Base-by-base conservation (phyloP, 257 asterid genomes). In the Perilla frutescens region DNA sequence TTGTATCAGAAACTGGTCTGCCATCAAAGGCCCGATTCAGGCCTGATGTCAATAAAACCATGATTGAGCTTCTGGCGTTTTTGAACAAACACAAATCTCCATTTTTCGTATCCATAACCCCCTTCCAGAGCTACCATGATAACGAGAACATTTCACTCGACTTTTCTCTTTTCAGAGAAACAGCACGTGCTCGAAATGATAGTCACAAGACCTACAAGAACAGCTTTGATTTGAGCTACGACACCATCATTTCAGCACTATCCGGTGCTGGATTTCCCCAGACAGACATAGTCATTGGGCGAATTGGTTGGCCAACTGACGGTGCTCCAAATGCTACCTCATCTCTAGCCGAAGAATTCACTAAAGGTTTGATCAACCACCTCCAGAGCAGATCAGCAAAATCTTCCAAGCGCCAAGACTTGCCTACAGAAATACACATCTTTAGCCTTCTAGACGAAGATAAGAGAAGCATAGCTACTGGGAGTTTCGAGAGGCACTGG, bases 281-380 rank as follows among this genome's bases (percentile, higher is more conserved):
- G 54, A 63, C 84, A 53, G 90, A 83, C 0, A 62, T 92, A 37
- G 79, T 86, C 54, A 68, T 92, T 13, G 84, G 88, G 41, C 83
- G 76, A 60, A 86, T 90, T 14, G 98, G 98, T 55, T 92, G 98
- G 98, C 98, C 98, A 7, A 86, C 93, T 3, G 96, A 90, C 61
- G 98, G 98, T 3, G 88, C 94, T 61, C 86, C 88, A 37, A 84
- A 86, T 45, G 96, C 93, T 8, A 86, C 88, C 58, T 76, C 96
- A 29, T 70, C 84, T 66, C 82, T 81, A 44, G 95, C 98, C 1
- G 82, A 79, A 71, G 91, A 80, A 40, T 92, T 92, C 86, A 76
- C 76, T 59, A 86, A 77, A 62, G 91, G 90, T 61, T 68, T 92
- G 60, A 60, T 85, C 56, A 62, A 84, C 77, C 90, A 87, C 76